phyloP scores from a whole-genome alignment of 1,139 yeast genomes.

The Protomyces gravidus region DNA sequence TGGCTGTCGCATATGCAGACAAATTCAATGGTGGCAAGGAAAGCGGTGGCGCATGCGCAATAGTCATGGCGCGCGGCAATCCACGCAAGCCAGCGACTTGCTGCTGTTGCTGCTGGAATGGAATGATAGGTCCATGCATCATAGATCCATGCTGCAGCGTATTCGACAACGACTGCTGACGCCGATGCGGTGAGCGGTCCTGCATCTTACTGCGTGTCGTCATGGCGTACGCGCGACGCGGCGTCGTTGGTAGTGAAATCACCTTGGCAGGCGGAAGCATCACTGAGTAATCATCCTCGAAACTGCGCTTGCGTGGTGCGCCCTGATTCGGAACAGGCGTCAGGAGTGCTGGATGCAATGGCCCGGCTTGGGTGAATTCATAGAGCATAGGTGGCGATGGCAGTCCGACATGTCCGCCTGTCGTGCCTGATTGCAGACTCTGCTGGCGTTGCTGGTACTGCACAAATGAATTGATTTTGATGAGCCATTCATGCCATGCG shows the following conservation, averaged over 20 bases:
- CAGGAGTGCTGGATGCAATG: neutral
- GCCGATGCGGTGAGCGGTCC: conserved; percentile 7
- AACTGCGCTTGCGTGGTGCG: conserved; percentile 12
- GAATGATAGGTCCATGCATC: neutral
- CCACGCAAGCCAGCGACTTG: neutral
- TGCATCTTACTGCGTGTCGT: neutral
- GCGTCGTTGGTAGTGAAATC: conserved; percentile 22
- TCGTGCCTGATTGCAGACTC: neutral
- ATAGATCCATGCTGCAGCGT: neutral
- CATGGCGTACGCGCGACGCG: conserved; percentile 1
- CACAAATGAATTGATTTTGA: conserved; percentile 17
- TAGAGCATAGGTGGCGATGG: conserved; percentile 17
- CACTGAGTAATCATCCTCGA: neutral
- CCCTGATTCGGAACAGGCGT: neutral
- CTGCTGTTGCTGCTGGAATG: neutral
- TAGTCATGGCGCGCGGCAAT: neutral
- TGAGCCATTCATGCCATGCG: conserved; percentile 25
- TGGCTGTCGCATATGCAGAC: neutral
- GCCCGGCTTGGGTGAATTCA: neutral
- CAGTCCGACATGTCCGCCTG: neutral
- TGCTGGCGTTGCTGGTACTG: conserved; percentile 26
- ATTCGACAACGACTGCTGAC: conserved; percentile 5
- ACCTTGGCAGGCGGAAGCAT: conserved; percentile 26
- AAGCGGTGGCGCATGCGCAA: neutral
- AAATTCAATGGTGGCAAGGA: neutral